Base-by-base conservation (phyloP, 495 filamentous ascomycete species). In the Xylaria intraflava region DNA sequence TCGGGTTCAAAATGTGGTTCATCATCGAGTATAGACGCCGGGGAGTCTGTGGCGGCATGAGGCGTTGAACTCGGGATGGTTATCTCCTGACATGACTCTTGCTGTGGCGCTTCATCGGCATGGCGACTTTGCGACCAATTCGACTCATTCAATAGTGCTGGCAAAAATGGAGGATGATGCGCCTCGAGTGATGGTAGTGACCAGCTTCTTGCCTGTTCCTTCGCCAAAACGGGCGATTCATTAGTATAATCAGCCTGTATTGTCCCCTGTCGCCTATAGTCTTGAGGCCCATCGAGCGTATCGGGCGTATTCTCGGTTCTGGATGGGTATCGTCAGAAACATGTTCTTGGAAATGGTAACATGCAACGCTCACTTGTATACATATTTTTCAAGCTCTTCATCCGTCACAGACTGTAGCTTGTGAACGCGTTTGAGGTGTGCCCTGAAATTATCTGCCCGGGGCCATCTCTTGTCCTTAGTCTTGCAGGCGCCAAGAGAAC, bases 401-500 rank as follows among this genome's bases (percentile, higher is more conserved):
- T 78, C 73, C 19, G 66, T 26, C 23, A 57, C 30, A 9, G 35
- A 7, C 0, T 52, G 24, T 0, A 65, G 63, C 1, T 30, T 35
- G 69, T 98, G 92, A 63, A 93, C 85, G n/a, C 87, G 81, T 51
- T 77, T 78, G 40, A 95, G 75, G 60, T 98, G 93, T 51, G 87
- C 84, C 62, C 83, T 84, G 69, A 96, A 98, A 58, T 98, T 98
- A 67, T 98, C 93, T 46, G 86, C 67, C 7, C 93, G 82, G 9
- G 88, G 90, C 88, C 92, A 96, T 39, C 78, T 73, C 70, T 96
- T 96, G 16, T 77, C 72, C 48, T 80, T 83, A 19, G 78, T 82
- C 24, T 74, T 75, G 59, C 91, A 95, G 46, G 72, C 65, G 41
- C 69, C 76, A 6, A 85, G 75, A 50, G 73, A 72, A 62, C 90